These are phyloP conservation scores for Erigeron canadensis DNA, from an alignment of 129 eudicot genomes.

Conservation along the genomic window DNA sequence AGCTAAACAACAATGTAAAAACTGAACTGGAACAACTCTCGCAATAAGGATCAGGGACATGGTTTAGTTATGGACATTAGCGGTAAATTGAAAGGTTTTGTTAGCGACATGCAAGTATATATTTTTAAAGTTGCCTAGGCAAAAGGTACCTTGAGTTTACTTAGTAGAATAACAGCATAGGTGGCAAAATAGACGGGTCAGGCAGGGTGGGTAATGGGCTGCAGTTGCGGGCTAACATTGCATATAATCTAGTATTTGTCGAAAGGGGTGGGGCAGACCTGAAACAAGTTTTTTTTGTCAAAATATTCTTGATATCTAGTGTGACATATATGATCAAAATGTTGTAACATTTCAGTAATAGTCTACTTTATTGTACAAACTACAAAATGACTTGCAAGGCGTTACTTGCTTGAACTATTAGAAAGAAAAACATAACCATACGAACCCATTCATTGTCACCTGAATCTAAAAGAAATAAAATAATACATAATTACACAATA, in stretches of 20 bases:
- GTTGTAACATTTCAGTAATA: too few relatives aligned
- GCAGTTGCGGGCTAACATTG: neutral
- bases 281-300: too few relatives aligned
- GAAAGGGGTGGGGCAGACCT: too few relatives aligned
- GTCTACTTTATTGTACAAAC: too few relatives aligned
- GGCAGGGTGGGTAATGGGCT: neutral
- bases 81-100: neutral
- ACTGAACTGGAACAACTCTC: neutral
- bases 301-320: too few relatives aligned
- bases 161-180: neutral
- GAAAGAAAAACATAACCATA: too few relatives aligned
- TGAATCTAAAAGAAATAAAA: slow-evolving; percentile 11
- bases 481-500: slow-evolving; percentile 3
- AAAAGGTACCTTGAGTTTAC: neutral
- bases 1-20: neutral
- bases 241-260: too few relatives aligned
- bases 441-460: neutral
- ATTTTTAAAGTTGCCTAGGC: neutral
- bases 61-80: neutral
- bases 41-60: neutral
- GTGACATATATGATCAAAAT: too few relatives aligned
- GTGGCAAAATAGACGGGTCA: neutral
- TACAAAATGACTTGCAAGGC: too few relatives aligned
- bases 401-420: too few relatives aligned
- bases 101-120: neutral